Evolutionary conservation across 2,329 filamentous ascomycete species (phyloP).

Genomic region (Exophiala alcalophila): DNA sequence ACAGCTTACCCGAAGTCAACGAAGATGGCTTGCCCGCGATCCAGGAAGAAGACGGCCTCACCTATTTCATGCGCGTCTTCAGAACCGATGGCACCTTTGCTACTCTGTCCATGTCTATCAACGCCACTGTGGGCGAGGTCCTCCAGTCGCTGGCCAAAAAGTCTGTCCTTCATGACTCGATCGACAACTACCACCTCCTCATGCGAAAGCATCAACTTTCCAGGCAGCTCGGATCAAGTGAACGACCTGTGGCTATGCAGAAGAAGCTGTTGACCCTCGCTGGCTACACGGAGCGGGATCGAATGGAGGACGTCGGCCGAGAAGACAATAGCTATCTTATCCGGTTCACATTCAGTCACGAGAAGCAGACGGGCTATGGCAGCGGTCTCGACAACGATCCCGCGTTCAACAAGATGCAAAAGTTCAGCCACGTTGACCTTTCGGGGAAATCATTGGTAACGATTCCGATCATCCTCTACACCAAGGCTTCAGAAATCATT

Average conservation of each 20-base stretch:
- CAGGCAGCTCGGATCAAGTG: conserved; percentile 71
- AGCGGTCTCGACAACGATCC: conserved; percentile 71
- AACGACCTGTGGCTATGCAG: conserved; percentile 85
- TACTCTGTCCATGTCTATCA: conserved; percentile 78
- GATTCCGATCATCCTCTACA: conserved; percentile 91
- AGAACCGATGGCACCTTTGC: conserved; percentile 91
- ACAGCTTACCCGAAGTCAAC: conserved; percentile 46
- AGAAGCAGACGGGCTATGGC: conserved; percentile 78
- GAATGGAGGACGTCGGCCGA: conserved; percentile 86
- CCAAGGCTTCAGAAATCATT: conserved; percentile 87
- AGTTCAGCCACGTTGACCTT: conserved; percentile 91
- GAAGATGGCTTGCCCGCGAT: conserved; percentile 65
- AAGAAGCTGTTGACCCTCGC: conserved; percentile 87
- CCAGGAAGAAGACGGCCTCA: conserved; percentile 69
- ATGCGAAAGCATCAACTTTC: conserved; percentile 89
- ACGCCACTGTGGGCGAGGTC: conserved; percentile 81
- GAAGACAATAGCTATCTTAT: conserved; percentile 98
- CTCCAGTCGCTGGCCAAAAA: conserved; percentile 91
- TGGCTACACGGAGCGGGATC: conserved; percentile 82
- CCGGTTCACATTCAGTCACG: conserved; percentile 90
- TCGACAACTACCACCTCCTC: conserved; percentile 94
- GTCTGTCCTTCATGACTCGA: conserved; percentile 82
- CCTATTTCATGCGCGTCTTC: conserved; percentile 94
- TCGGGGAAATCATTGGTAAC: conserved; percentile 86
- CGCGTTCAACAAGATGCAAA: conserved; percentile 76